Evolutionary conservation across 2,329 filamentous ascomycete genomes (phyloP).

Genomic region (Knoxdaviesia proteae): DNA sequence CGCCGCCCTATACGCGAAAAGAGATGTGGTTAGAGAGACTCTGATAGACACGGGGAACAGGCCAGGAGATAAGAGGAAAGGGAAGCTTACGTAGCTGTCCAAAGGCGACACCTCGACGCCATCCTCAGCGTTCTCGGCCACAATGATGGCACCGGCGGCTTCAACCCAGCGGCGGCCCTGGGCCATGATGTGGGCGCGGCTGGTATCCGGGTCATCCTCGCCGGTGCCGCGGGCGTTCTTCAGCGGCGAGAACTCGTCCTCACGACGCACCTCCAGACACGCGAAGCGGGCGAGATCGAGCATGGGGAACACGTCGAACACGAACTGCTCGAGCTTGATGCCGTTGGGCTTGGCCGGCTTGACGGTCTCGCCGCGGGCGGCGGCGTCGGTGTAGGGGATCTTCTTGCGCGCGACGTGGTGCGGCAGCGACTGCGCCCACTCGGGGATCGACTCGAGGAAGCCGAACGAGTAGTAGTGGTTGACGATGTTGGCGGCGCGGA

Average conservation of each 20-base stretch:
- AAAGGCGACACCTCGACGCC: constrained; percentile 84
- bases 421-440: constrained; percentile 68
- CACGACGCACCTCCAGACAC: constrained; percentile 83
- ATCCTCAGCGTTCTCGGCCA: constrained; percentile 35
- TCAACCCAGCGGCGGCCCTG: constrained; percentile 78
- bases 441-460: constrained; percentile 78
- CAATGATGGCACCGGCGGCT: constrained; percentile 55
- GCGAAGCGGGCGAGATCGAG: constrained; percentile 69
- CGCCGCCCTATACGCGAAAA: constrained; percentile 28
- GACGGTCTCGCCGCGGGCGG: constrained; percentile 49
- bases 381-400: constrained; percentile 67
- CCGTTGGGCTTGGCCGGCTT: constrained; percentile 93
- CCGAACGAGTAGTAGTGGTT: constrained; percentile 98
- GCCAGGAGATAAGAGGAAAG: background rate
- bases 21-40: constrained; percentile 1
- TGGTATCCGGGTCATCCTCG: constrained; percentile 87
- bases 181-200: constrained; percentile 69
- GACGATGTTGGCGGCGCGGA: constrained; percentile 96
- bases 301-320: constrained; percentile 88
- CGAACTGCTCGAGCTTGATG: constrained; percentile 80
- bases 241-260: constrained; percentile 93
- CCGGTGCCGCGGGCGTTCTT: constrained; percentile 78
- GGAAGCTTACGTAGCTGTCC: constrained; percentile 72
- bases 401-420: constrained; percentile 98
- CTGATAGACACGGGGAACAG: background rate